Evolutionary conservation across 345 rosid genomes (phyloP).

Genomic region (Excoecaria cochinchinensis): DNA sequence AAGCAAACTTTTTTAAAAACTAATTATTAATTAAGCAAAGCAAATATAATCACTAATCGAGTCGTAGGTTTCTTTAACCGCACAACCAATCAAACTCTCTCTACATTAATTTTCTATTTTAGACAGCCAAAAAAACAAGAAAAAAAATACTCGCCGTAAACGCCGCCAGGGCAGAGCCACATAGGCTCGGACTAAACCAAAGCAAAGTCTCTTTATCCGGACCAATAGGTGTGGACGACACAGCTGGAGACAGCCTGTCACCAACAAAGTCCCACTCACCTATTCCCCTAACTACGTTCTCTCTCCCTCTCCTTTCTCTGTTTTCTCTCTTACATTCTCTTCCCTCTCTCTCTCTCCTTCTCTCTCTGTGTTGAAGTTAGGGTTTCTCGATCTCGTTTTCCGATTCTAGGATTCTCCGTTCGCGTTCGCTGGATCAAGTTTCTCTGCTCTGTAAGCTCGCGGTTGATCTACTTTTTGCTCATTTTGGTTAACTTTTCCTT

Average conservation of each 20-base stretch:
- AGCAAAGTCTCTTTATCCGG: slow-evolving; percentile 27
- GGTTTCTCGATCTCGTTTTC: slow-evolving; percentile 42
- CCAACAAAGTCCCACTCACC: slow-evolving; percentile 91
- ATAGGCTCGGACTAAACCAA: slow-evolving; percentile 32
- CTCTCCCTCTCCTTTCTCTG: slow-evolving; percentile 8
- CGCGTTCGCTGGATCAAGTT: slow-evolving; percentile 47
- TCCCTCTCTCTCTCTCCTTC: not conserved
- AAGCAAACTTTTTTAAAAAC: no score
- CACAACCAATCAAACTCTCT: slow-evolving; percentile 10
- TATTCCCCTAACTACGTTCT: slow-evolving; percentile 44
- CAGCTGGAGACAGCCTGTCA: slow-evolving; percentile 99
- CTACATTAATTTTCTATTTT: not conserved
- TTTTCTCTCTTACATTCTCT: slow-evolving; percentile 10
- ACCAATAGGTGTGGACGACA: slow-evolving; percentile 54
- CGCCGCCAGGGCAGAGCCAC: slow-evolving; percentile 45
- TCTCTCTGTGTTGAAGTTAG: slow-evolving; percentile 21
- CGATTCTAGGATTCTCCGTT: slow-evolving; percentile 20
- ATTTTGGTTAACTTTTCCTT: not conserved
- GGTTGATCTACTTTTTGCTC: slow-evolving; percentile 23
- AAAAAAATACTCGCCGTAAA: slow-evolving; percentile 32
- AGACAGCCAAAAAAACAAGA: slow-evolving; percentile 11
- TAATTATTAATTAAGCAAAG: not conserved
- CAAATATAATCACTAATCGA: not conserved
- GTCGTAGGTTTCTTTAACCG: slow-evolving; percentile 8
- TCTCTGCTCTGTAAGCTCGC: slow-evolving; percentile 56